phyloP scores from a whole-genome alignment of 2,329 filamentous ascomycete genomes.

The Rugonectria rugulosa region DNA sequence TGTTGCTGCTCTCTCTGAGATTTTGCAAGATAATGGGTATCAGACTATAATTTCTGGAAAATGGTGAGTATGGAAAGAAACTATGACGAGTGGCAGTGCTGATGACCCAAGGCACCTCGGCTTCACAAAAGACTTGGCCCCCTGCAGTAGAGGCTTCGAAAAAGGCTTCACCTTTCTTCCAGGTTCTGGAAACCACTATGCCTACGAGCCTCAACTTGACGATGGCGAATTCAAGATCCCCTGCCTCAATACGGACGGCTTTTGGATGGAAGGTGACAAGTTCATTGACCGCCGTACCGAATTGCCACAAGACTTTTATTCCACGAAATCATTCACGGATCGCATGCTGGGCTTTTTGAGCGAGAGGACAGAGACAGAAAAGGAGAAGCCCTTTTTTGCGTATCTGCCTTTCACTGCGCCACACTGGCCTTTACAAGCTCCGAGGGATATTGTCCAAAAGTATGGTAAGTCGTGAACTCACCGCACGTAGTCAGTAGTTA shows the following conservation, averaged over 20 bases:
- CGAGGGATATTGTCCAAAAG: slow-evolving; percentile 29
- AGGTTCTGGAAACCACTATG: slow-evolving; percentile 60
- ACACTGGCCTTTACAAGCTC: slow-evolving; percentile 12
- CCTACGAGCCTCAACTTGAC: slow-evolving; percentile 54
- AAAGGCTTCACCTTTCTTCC: slow-evolving; percentile 51
- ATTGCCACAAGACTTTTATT: slow-evolving; percentile 53
- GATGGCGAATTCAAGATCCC: slow-evolving; percentile 16
- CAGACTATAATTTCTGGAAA: background rate
- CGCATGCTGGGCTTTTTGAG: background rate
- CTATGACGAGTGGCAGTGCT: background rate
- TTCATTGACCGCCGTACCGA: slow-evolving; percentile 47
- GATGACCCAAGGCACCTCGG: slow-evolving; percentile 35
- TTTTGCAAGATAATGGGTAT: slow-evolving; percentile 1
- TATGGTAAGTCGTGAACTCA: slow-evolving; percentile 42
- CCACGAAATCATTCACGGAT: background rate
- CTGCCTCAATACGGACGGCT: slow-evolving; percentile 21
- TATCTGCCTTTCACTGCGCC: slow-evolving; percentile 11
- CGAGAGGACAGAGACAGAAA: background rate
- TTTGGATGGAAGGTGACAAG: slow-evolving; percentile 51
- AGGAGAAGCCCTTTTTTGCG: background rate
- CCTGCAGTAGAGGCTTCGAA: slow-evolving; percentile 47
- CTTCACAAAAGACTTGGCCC: slow-evolving; percentile 18
- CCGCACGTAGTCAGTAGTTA: background rate
- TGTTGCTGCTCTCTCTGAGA: slow-evolving; percentile 1
- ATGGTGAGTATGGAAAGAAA: background rate